phyloP scores from a whole-genome alignment of 805 yeast genomes.

The Myxozyma mucilagina region DNA sequence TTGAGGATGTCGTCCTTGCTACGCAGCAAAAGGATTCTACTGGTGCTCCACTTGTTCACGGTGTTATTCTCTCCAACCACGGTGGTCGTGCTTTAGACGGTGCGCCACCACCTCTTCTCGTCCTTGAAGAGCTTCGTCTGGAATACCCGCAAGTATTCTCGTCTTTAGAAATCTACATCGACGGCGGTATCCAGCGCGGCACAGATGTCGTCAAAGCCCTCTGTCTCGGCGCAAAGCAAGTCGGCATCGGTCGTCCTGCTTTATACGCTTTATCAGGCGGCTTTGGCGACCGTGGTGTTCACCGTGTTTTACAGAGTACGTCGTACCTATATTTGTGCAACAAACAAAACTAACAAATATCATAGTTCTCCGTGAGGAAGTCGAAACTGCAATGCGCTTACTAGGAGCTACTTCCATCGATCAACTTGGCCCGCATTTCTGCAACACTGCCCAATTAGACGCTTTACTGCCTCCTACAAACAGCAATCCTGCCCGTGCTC shows the following conservation, averaged over 20 bases:
- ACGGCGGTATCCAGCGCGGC: conserved; percentile 69
- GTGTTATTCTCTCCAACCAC: conserved; percentile 63
- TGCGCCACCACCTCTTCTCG: conserved; percentile 61
- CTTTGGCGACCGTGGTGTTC: conserved; percentile 68
- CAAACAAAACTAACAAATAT: not conserved
- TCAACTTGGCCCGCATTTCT: conserved; percentile 42
- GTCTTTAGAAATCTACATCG: conserved; percentile 55
- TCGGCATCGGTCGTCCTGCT: conserved; percentile 66
- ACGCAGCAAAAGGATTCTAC: conserved; percentile 21
- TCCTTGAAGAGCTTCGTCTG: conserved; percentile 53
- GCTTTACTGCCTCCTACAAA: conserved; percentile 15
- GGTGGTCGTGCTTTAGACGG: conserved; percentile 73
- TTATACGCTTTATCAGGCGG: conserved; percentile 59
- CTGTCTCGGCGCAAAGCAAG: conserved; percentile 65
- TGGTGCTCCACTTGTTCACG: conserved; percentile 42
- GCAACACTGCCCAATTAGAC: conserved; percentile 24
- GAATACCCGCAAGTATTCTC: conserved; percentile 45
- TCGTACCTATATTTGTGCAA: not conserved
- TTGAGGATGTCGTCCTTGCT: conserved; percentile 32
- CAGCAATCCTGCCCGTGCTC: too few relatives aligned
- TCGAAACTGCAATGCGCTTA: conserved; percentile 64
- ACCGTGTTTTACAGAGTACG: conserved; percentile 51
- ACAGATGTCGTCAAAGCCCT: conserved; percentile 66
- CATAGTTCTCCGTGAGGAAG: conserved; percentile 54
- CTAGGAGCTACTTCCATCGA: conserved; percentile 57